Percentiles rank a stretch among this genome's conserved stretches.
Evolutionary conservation across 352 stramenopile genomes (phyloP).

Genomic region (Phytopythium cucurbitacearum): DNA sequence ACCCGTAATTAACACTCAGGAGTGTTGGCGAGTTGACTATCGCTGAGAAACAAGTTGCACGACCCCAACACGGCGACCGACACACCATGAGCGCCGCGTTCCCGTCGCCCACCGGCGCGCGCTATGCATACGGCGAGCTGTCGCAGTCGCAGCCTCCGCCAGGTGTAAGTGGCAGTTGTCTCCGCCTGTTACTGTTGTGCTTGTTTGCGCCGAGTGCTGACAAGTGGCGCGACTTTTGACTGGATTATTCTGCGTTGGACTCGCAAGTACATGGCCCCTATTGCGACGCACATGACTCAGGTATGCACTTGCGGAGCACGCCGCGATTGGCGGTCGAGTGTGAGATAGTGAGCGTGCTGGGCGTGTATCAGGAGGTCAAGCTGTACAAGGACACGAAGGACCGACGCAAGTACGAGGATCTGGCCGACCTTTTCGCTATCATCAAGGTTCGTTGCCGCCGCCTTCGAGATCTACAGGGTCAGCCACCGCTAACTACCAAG

Average conservation of each 20-base stretch:
- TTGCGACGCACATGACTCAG: too few species aligned
- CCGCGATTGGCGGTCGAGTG: neutral
- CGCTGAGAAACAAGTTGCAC: too few species aligned
- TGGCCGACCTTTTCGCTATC: constrained; percentile 94
- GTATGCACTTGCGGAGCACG: too few species aligned
- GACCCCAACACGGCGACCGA: too few species aligned
- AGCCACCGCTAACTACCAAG: neutral
- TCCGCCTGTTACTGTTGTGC: neutral
- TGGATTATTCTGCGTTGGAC: too few species aligned
- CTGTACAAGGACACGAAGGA: constrained; percentile 85
- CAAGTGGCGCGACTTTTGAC: too few species aligned
- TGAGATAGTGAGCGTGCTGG: neutral
- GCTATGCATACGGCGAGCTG: constrained; percentile 1
- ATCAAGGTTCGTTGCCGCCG: constrained; percentile 76
- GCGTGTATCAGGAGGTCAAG: constrained; percentile 52
- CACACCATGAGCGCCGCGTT: constrained; percentile 4
- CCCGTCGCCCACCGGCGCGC: constrained; percentile 1
- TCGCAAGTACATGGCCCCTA: too few species aligned
- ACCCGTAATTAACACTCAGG: neutral
- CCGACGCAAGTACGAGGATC: constrained; percentile 81
- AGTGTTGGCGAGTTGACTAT: neutral
- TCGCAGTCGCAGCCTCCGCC: neutral
- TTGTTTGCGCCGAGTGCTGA: too few species aligned
- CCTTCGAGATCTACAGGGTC: neutral
- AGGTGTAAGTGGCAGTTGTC: neutral